Percentiles rank a stretch among this genome's conserved stretches.
These are phyloP conservation scores for Corylus avellana DNA, from an alignment of 306 rosid genomes.

Conservation along the genomic window DNA sequence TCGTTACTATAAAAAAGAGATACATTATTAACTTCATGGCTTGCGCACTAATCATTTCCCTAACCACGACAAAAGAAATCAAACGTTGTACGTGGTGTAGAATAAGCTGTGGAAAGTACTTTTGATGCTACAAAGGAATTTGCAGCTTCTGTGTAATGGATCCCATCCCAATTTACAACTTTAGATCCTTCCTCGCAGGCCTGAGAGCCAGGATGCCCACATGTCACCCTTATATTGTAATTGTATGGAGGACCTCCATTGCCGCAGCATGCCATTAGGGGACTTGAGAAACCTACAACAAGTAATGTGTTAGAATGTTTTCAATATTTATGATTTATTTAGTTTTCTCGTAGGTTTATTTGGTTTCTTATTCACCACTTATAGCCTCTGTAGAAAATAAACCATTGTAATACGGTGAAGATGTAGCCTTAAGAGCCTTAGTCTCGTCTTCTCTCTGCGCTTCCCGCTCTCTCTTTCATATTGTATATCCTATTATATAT, in stretches of 20 bases:
- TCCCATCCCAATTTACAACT: constrained; percentile 81
- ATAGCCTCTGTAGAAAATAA: no score
- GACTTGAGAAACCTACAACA: constrained; percentile 68
- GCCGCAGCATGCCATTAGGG: constrained; percentile 89
- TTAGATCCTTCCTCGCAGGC: constrained; percentile 65
- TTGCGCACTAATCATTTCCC: neutral
- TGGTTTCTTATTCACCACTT: no score
- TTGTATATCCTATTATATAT: no score
- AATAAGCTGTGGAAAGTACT: constrained; percentile 61
- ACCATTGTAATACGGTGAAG: no score
- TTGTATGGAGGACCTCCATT: constrained; percentile 92
- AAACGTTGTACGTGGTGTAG: constrained; percentile 64
- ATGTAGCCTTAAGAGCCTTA: no score
- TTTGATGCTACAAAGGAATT: constrained; percentile 58
- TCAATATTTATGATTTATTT: neutral
- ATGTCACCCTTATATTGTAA: constrained; percentile 58
- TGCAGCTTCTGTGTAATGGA: constrained; percentile 79
- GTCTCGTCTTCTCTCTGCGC: no score
- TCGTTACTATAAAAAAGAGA: neutral
- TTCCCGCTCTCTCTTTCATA: no score
- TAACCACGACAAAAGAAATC: constrained; percentile 61
- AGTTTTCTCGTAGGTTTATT: no score
- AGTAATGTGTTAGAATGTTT: neutral
- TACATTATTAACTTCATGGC: neutral
- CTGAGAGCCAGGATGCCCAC: constrained; percentile 73